Evolutionary conservation across 2,329 filamentous ascomycete genomes (phyloP), one percentile per base, ranked within the genome.

Genomic region (Biscogniauxia mediterranea): DNA sequence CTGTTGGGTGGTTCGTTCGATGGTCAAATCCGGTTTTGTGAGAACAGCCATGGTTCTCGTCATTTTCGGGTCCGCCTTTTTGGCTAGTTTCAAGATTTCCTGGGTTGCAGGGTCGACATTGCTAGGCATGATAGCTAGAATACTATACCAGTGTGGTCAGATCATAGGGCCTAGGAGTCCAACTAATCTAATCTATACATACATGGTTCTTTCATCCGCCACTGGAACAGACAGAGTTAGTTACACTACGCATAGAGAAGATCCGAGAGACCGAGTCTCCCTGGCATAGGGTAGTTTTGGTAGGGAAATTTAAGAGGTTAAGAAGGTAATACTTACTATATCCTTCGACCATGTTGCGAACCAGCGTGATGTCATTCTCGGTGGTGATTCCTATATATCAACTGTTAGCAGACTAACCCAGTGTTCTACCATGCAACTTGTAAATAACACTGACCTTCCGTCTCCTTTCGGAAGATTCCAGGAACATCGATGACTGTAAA

Each of bases 401-500:
- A n/a, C 2, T n/a, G 11, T 46, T 46, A 46, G 38, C 1, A 2
- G 3, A 9, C 17, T n/a, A 46, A 46, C 38, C 6, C 6, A 46
- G 15, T 46, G 38, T 2, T 15, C 15, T n/a, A 46, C 38, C 11
- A 46, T 9, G 67, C 13, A 19, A 42, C 19, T 66, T 57, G 23
- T 25, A 19, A 8, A 13, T 8, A 19, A 20, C n/a, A 26, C 75
- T 62, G 19, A 69, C 75, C 75, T 55, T 71, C 63, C 0, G 75
- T 78, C 3, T 76, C 64, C 0, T 70, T 69, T 6, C 78, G 75
- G 60, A 85, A 84, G n/a, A 84, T 80, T 0, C 82, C 83, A 0
- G 82, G 82, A 0, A 85, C 80, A 19, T 85, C 83, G 5, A 84
- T 84, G 6, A 85, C 74, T 0, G 82, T 85, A 6, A 85, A 73